These are phyloP conservation scores for Atalantia buxifolia DNA, from an alignment of 345 rosid species.

Conservation along the genomic window DNA sequence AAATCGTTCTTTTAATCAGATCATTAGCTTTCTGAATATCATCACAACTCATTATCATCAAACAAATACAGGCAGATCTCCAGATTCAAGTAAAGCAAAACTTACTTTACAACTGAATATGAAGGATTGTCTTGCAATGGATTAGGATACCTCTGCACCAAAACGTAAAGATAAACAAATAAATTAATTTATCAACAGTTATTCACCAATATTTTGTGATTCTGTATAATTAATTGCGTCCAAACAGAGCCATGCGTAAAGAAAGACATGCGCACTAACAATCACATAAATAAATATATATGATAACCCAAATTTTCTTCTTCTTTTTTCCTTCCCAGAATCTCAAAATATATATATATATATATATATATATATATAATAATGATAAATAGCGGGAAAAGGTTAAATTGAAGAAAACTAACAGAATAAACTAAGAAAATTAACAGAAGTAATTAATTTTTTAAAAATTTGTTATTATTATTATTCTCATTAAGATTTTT, in stretches of 20 bases:
- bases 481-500: no score
- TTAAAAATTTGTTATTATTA: no score
- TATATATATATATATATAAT: no score
- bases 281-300: background rate
- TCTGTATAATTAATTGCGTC: no score
- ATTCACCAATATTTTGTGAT: background rate
- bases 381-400: background rate
- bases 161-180: background rate
- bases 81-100: background rate
- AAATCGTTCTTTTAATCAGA: background rate
- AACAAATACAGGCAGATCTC: background rate
- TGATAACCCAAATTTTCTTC: background rate
- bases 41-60: background rate
- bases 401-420: background rate
- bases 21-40: background rate
- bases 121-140: slow-evolving; percentile 88
- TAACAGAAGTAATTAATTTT: no score
- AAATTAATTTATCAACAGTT: background rate
- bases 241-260: background rate
- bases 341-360: no score
- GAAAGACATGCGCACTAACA: background rate
- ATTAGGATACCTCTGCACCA: slow-evolving; percentile 33
- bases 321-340: no score
- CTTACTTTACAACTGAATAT: slow-evolving; percentile 87
- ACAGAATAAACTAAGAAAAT: background rate